Percentiles rank a stretch among this genome's conserved stretches.
phyloP scores from a whole-genome alignment of 2,329 filamentous ascomycete genomes.

The Conoideocrella luteorostrata region DNA sequence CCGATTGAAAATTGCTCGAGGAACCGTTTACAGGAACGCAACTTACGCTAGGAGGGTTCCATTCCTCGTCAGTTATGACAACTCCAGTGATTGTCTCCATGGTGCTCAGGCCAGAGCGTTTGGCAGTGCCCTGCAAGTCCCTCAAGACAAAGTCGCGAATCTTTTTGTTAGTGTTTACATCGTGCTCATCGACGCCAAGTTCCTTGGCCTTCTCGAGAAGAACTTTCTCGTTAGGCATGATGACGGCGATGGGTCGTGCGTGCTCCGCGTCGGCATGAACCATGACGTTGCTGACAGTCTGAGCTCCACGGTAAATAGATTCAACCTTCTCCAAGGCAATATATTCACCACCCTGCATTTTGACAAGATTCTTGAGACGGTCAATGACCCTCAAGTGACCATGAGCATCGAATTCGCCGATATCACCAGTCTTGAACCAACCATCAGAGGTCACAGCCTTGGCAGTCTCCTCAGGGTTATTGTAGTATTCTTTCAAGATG shows the following conservation, averaged over 20 bases:
- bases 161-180: conserved; percentile 62
- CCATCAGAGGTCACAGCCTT: conserved; percentile 74
- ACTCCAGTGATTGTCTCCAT: conserved; percentile 74
- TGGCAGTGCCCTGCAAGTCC: conserved; percentile 60
- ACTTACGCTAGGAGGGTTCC: conserved; percentile 79
- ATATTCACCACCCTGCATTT: conserved; percentile 92
- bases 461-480: conserved; percentile 79
- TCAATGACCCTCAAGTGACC: conserved; percentile 86
- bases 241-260: conserved; percentile 74
- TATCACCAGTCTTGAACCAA: conserved; percentile 97
- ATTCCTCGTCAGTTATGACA: conserved; percentile 77
- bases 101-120: conserved; percentile 57
- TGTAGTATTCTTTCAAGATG: conserved; percentile 72
- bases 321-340: conserved; percentile 96
- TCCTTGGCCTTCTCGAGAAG: conserved; percentile 54
- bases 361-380: conserved; percentile 96
- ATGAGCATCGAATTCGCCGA: conserved; percentile 76
- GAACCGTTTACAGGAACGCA: conserved; percentile 6
- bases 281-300: conserved; percentile 81
- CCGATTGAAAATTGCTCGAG: no score
- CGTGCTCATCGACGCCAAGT: conserved; percentile 58
- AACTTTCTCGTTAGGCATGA: conserved; percentile 61
- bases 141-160: conserved; percentile 56
- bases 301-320: conserved; percentile 75
- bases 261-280: conserved; percentile 72